Percentiles rank a stretch among this genome's conserved stretches.
These are phyloP conservation scores for Xenosphaeropsis pyriputrescens DNA, from an alignment of 2,329 filamentous ascomycete genomes.

Conservation along the genomic window DNA sequence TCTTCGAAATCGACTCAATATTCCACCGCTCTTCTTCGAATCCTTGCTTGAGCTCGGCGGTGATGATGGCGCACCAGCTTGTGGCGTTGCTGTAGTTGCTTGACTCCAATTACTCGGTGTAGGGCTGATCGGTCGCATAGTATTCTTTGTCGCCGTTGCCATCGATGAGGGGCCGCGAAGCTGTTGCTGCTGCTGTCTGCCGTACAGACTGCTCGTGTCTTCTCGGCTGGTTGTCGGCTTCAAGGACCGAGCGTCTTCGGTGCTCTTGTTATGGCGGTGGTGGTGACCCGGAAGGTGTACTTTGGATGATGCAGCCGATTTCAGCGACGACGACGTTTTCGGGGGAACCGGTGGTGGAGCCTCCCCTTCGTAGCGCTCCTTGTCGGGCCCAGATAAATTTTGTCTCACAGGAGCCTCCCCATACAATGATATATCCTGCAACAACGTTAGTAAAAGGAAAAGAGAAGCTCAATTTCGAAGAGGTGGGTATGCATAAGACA, in stretches of 20 bases:
- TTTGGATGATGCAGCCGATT: conserved; percentile 38
- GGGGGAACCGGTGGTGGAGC: conserved; percentile 35
- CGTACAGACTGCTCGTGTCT: conserved; percentile 37
- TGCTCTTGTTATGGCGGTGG: conserved; percentile 56
- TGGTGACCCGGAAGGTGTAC: conserved; percentile 51
- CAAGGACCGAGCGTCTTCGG: conserved; percentile 48
- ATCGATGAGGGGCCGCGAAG: conserved; percentile 26
- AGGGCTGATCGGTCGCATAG: conserved; percentile 62
- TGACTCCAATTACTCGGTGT: conserved; percentile 50
- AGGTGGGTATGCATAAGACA: no score
- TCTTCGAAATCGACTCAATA: conserved; percentile 16
- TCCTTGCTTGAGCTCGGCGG: conserved; percentile 21
- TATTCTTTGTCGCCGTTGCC: conserved; percentile 13
- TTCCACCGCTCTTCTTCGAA: conserved; percentile 3
- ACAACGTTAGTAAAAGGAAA: no score
- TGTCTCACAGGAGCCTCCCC: conserved; percentile 65
- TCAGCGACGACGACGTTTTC: conserved; percentile 48
- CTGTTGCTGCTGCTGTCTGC: conserved; percentile 21
- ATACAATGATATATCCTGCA: conserved; percentile 58
- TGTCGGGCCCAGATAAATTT: conserved; percentile 53
- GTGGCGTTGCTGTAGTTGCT: conserved; percentile 5
- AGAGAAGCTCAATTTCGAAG: no score
- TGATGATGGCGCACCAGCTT: conserved; percentile 33
- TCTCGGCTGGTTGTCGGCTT: conserved; percentile 66
- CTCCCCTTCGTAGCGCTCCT: conserved; percentile 44